Evolutionary conservation across 352 stramenopile species (phyloP), one percentile per base, ranked within the genome.

Genomic region (Aphanomyces euteiches): DNA sequence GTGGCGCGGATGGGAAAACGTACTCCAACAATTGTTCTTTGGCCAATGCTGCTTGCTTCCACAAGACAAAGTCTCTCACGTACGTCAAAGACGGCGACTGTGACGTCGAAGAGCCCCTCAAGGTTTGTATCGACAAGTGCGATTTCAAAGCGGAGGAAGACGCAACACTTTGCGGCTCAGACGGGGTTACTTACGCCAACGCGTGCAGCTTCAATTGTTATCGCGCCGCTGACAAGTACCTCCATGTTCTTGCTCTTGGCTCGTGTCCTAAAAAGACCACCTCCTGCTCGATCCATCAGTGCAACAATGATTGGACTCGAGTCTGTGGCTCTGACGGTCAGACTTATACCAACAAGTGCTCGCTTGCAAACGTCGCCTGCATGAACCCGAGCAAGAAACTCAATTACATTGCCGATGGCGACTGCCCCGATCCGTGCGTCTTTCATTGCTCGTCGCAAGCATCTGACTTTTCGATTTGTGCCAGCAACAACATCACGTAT

Each of bases 251-350:
- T n/a, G 17, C 43, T n/a, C 43, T 12, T n/a, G 43, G 43, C 43
- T n/a, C 43, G 17, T 50, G 43, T 2, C 43, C 43, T 50, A n/a
- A 50, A 12, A 50, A n/a, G 2, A 50, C 10, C 43, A 12, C 43
- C 43, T n/a, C 43, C 43, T 50, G 43, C 43, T n/a, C 10, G 10
- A n/a, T 50, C 43, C 43, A 3, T 12, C 17, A 12, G 10, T 50
- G 43, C 17, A n/a, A n/a, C 43, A n/a, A n/a, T 12, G 43, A 50
- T n/a, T n/a, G 43, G 10, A 50, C 43, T 50, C 10, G 43, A 12
- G 43, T 50, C 43, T 50, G 43, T 50, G 43, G 10, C 43, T 50
- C 43, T n/a, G 43, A 50, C 43, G 43, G 43, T 50, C 43, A 50
- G 17, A 50, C 43, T n/a, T 50, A 50, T n/a, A n/a, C 43, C 43